Percentiles rank a stretch among this genome's conserved stretches.
phyloP scores from a whole-genome alignment of 2,329 filamentous ascomycete genomes.

The Fusarium sp. region DNA sequence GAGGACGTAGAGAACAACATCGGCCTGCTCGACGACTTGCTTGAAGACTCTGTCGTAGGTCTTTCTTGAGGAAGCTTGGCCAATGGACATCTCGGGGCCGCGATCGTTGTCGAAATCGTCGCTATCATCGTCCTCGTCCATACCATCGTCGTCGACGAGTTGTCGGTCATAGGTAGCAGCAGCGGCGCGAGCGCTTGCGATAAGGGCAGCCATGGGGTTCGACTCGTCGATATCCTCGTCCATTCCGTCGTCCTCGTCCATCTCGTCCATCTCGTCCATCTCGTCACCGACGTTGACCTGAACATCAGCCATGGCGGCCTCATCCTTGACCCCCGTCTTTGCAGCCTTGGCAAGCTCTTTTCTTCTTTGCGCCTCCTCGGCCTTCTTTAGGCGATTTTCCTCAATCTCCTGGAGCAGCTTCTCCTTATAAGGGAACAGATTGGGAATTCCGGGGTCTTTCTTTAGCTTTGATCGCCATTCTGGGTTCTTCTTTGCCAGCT shows the following conservation, averaged over 20 bases:
- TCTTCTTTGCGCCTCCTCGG: conserved; percentile 79
- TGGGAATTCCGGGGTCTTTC: conserved; percentile 98
- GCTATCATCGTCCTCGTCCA: conserved; percentile 61
- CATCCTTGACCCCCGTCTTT: conserved; percentile 65
- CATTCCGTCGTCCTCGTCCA: conserved; percentile 67
- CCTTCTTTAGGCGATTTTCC: conserved; percentile 83
- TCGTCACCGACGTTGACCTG: conserved; percentile 64
- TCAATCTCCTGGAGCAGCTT: conserved; percentile 95
- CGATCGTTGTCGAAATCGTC: conserved; percentile 67
- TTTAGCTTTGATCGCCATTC: conserved; percentile 96
- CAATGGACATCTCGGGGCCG: conserved; percentile 64
- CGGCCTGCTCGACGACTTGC: conserved; percentile 87
- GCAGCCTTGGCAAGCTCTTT: conserved; percentile 79
- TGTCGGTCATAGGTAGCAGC: conserved; percentile 81
- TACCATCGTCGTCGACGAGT: conserved; percentile 70
- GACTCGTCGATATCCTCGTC: conserved; percentile 74
- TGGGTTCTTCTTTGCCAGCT: conserved; percentile 94
- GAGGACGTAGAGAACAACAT: conserved; percentile 92
- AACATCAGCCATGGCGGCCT: conserved; percentile 61
- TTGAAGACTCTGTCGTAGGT: conserved; percentile 98
- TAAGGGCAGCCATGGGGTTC: conserved; percentile 92
- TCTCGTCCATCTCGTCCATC: conserved; percentile 62
- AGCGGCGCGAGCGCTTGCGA: conserved; percentile 84
- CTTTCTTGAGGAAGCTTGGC: conserved; percentile 77
- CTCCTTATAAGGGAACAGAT: conserved; percentile 98